Evolutionary conservation across 2,329 filamentous ascomycete genomes (phyloP).

Genomic region (Colletotrichum aenigma): DNA sequence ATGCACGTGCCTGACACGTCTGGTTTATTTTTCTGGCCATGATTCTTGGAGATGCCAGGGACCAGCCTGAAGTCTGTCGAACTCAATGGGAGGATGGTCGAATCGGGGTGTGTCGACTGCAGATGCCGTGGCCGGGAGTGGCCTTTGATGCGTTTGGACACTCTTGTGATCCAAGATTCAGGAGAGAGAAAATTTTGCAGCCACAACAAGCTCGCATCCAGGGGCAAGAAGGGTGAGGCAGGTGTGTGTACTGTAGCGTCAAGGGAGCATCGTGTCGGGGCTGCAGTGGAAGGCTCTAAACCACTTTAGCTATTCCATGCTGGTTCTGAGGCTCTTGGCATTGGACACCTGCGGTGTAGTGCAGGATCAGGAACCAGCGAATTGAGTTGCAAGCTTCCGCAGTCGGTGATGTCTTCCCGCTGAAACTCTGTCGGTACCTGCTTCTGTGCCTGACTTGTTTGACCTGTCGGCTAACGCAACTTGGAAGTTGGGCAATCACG

Average conservation of each 20-base stretch:
- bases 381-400: background rate
- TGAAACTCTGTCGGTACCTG: background rate
- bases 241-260: background rate
- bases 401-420: background rate
- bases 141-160: background rate
- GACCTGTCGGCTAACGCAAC: background rate
- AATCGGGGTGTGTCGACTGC: background rate
- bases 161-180: background rate
- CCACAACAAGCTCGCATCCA: background rate
- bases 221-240: background rate
- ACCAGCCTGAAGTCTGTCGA: background rate
- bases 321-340: background rate
- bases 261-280: background rate
- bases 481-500: background rate
- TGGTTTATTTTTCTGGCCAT: background rate
- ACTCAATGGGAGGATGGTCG: background rate
- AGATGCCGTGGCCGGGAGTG: background rate
- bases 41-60: background rate
- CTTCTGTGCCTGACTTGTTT: background rate
- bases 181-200: background rate
- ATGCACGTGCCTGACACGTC: background rate
- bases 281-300: background rate
- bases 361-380: background rate
- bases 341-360: background rate
- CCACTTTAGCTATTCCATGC: background rate